Evolutionary conservation across 2,329 filamentous ascomycete genomes (phyloP).

Genomic region (Fusarium devonianum): DNA sequence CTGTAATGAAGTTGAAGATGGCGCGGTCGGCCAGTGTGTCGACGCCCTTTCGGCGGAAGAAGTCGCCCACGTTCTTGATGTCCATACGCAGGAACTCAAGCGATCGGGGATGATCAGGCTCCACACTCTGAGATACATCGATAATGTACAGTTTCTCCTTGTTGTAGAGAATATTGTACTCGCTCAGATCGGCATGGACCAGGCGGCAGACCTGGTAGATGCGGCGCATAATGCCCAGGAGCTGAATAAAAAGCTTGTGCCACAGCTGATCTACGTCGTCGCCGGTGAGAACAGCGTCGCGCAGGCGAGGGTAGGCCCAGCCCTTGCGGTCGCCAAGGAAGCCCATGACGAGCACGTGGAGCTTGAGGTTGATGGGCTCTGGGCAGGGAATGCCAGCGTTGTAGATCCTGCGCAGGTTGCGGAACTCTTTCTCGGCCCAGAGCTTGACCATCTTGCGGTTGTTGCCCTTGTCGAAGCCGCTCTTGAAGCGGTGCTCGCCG

Average conservation of each 20-base stretch:
- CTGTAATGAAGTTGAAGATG: conserved; percentile 85
- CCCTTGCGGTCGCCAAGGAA: conserved; percentile 90
- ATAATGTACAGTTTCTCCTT: conserved; percentile 86
- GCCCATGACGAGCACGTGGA: conserved; percentile 95
- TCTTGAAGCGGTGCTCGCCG: conserved; percentile 90
- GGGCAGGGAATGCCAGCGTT: conserved; percentile 87
- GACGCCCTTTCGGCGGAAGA: conserved; percentile 87
- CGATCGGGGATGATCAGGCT: conserved; percentile 92
- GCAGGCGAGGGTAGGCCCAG: conserved; percentile 85
- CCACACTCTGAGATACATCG: conserved; percentile 96
- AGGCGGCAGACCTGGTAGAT: conserved; percentile 93
- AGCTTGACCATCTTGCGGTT: conserved; percentile 97
- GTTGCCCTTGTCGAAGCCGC: conserved; percentile 92
- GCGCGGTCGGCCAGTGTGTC: conserved; percentile 79
- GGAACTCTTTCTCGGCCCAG: conserved; percentile 98
- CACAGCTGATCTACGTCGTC: conserved; percentile 76
- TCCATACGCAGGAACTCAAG: conserved; percentile 97
- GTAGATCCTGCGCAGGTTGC: conserved; percentile 87
- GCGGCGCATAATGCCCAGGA: conserved; percentile 86
- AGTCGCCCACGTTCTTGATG: conserved; percentile 95
- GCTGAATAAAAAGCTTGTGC: conserved; percentile 79
- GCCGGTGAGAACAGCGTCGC: conserved; percentile 79
- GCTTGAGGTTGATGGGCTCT: conserved; percentile 84
- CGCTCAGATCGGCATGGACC: conserved; percentile 94
- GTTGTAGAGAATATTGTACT: conserved; percentile 97